phyloP scores from a whole-genome alignment of 805 yeast species.

The Kazachstania psychrophila region DNA sequence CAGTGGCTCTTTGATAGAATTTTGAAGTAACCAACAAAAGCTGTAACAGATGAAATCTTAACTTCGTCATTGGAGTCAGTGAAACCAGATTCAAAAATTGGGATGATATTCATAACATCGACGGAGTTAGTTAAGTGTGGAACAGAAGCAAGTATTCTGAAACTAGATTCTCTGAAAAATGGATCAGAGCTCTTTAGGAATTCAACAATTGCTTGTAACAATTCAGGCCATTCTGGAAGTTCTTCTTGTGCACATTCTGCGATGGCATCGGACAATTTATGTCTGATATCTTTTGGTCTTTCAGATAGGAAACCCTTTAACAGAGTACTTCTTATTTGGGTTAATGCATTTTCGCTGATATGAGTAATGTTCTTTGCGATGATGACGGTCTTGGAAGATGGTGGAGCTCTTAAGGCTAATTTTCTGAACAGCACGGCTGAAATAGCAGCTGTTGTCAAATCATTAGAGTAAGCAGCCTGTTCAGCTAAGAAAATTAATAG shows the following conservation, averaged over 20 bases:
- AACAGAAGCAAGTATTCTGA: conserved; percentile 75
- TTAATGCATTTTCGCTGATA: conserved; percentile 47
- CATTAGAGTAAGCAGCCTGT: conserved; percentile 58
- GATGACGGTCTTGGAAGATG: conserved; percentile 43
- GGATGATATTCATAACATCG: conserved; percentile 46
- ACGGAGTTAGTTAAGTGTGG: conserved; percentile 67
- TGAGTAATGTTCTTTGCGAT: conserved; percentile 73
- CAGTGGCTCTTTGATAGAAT: conserved; percentile 71
- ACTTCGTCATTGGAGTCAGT: conserved; percentile 74
- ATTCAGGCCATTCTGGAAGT: conserved; percentile 62
- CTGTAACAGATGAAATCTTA: conserved; percentile 82
- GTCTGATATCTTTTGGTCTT: conserved; percentile 72
- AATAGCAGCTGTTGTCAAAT: conserved; percentile 54
- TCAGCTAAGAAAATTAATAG: conserved; percentile 72
- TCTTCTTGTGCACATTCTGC: conserved; percentile 81
- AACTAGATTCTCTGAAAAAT: conserved; percentile 73
- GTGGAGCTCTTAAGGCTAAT: conserved; percentile 72
- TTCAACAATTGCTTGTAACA: conserved; percentile 62
- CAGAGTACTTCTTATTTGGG: conserved; percentile 54
- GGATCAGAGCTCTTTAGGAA: conserved; percentile 50
- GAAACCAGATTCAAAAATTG: conserved; percentile 73
- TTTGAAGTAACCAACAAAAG: conserved; percentile 84
- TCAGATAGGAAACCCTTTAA: conserved; percentile 64
- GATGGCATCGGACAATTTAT: conserved; percentile 87
- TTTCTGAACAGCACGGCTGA: conserved; percentile 87